Base-by-base conservation (phyloP, 805 yeast species). In the Candida verbasci region DNA sequence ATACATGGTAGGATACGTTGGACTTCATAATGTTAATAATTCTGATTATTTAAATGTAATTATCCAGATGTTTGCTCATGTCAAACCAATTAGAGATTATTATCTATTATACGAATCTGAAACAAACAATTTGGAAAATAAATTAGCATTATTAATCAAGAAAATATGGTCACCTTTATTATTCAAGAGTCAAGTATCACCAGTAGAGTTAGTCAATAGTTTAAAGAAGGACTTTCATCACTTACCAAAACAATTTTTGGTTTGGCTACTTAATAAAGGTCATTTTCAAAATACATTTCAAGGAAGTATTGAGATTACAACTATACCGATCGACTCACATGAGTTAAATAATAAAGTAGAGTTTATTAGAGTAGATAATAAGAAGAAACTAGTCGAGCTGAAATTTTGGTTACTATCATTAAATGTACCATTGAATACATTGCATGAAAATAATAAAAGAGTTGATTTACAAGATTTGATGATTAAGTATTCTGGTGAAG, bases 1-100 rank as follows among this genome's bases (percentile, higher is more conserved):
- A 2, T 85, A 82, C 47, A 44, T 53, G 4, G 80, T 80, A 2
- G 93, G 95, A 0, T 80, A 65, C 46, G 63, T 84, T 22, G 88
- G 91, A 0, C 45, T 85, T 37, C 80, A 74, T 52, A 76, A 77
- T 45, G 60, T 72, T 28, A 63, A 68, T 25, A 53, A 53, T 7
- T 75, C 71, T 42, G 80, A 74, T 40, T 77, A 78, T 48, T 54
- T 78, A 23, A 82, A 79, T 45, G 83, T 74, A 1, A 50, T 80
- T 0, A 39, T 84, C 9, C 82, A 78, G 41, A 49, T 70, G 9
- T 30, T 85, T 6, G 54, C 76, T 1, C 94, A 84, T 53, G 56
- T 79, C 0, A 41, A 54, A 1, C 61, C 68, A 1, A 41, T 85
- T 1, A 54, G 89, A 38, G 51, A 57, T 38, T 55, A 39, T 37